Conservation (phyloP, 768 basidiomycete genomes). For the Boletus reticulatus region DNA sequence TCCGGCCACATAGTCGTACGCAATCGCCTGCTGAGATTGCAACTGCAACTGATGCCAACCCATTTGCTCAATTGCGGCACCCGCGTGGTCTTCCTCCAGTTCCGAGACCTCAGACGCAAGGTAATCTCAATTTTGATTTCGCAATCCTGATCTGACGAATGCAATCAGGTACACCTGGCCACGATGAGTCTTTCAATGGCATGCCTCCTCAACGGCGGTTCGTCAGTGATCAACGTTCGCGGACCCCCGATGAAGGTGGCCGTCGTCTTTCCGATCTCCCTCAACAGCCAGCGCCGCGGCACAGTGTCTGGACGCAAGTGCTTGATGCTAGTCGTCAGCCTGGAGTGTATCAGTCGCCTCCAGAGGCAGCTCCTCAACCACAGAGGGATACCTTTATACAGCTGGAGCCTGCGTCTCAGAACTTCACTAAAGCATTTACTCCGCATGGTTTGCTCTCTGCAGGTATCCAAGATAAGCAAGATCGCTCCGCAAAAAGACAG, state of each 20-base stretch:
- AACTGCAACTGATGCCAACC: slow-evolving; percentile 32
- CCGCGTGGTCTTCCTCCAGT: slow-evolving; percentile 66
- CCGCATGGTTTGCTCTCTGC: slow-evolving; percentile 94
- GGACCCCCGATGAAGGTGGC: slow-evolving; percentile 57
- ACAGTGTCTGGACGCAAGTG: slow-evolving; percentile 86
- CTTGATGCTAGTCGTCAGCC: slow-evolving; percentile 65
- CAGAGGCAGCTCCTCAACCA: slow-evolving; percentile 34
- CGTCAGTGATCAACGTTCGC: slow-evolving; percentile 53
- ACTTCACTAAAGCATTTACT: slow-evolving; percentile 90
- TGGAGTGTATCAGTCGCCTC: slow-evolving; percentile 35
- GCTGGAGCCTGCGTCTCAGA: slow-evolving; percentile 64
- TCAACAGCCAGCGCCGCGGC: slow-evolving; percentile 49
- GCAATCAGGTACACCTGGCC: slow-evolving; percentile 31
- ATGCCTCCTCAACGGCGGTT: slow-evolving; percentile 44
- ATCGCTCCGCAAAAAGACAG: slow-evolving; percentile 92
- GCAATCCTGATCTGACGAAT: slow-evolving; percentile 5
- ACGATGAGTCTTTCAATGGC: slow-evolving; percentile 42
- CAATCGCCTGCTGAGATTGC: slow-evolving; percentile 30
- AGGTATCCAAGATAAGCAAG: slow-evolving; percentile 93
- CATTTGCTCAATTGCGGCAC: slow-evolving; percentile 51
- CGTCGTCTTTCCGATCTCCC: slow-evolving; percentile 58
- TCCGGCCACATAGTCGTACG: slow-evolving; percentile 30
- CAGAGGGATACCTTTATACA: slow-evolving; percentile 66
- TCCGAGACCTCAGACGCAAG: slow-evolving; percentile 44
- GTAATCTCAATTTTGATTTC: slow-evolving; percentile 34